A percentile compares a stretch with the other conserved stretches of the same genome.
Conservation (phyloP, 331 rosid genomes). For the Prunus yedoensis region DNA sequence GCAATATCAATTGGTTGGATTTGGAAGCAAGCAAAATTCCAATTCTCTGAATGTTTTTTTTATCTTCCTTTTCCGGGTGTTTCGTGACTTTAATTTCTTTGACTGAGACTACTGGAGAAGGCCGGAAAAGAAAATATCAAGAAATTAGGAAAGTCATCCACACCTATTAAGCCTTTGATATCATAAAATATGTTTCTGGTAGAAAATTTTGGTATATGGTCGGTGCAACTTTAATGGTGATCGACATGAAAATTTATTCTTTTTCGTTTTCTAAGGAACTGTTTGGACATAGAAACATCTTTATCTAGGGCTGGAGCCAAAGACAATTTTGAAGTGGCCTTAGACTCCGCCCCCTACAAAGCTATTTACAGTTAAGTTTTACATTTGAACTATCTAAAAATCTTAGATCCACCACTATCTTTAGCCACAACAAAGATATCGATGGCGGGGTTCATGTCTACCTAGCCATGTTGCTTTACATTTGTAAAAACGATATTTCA, state of each 20-base stretch:
- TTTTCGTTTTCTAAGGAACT: neutral
- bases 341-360: too few species aligned
- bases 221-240: conserved; percentile 14
- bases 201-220: conserved; percentile 19
- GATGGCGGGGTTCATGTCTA: too few species aligned
- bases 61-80: neutral
- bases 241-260: neutral
- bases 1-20: conserved; percentile 14
- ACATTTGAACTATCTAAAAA: too few species aligned
- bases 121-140: conserved; percentile 16
- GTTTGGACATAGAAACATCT: neutral
- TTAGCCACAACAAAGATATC: too few species aligned
- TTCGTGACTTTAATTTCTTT: conserved; percentile 25
- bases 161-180: neutral
- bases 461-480: too few species aligned
- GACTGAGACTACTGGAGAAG: conserved; percentile 12
- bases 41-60: neutral
- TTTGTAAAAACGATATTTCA: too few species aligned
- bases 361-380: too few species aligned
- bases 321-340: too few species aligned
- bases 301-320: too few species aligned
- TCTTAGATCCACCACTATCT: too few species aligned
- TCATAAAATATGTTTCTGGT: conserved; percentile 13
- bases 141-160: conserved; percentile 18
- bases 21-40: conserved; percentile 19